Evolutionary conservation across 345 rosid species (phyloP), one percentile per base, ranked within the genome.

Genomic region (Populus euphratica): DNA sequence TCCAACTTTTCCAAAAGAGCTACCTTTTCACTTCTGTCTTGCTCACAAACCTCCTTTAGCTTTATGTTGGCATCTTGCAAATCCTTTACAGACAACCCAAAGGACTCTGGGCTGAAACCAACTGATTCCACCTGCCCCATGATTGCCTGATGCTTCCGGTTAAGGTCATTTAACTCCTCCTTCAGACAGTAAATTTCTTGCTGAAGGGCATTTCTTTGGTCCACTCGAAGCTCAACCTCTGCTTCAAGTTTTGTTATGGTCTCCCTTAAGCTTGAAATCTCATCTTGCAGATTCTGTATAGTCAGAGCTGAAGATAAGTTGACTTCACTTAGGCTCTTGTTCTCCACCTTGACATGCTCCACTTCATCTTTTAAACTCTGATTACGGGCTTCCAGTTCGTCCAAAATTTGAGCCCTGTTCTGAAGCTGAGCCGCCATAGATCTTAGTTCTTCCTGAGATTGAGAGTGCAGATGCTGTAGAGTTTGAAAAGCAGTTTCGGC

Each of bases 401-500:
- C 90, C 76, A 94, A 80, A 76, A 76, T 85, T 52, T 88, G 90
- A 79, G 86, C 73, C 82, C 89, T 87, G 70, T 78, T 88, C 79
- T 89, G 90, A 69, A 96, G 87, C 77, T 90, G 96, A 21, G 75
- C 77, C 27, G 86, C 91, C 79, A 92, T 85, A 81, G 93, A 84
- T 83, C 86, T 93, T 74, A 96, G 87, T 80, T 96, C 99, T 81
- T 93, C 98, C 87, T 91, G 98, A 80, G 99, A 93, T 74, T 92
- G 96, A 83, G 99, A 90, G 83, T 93, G 97, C 83, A 96, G 81
- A 80, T 93, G 92, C 80, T 92, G 99, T 84, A 96, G 80, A 64
- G 99, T 92, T 83, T 96, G 99, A 84, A 96, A 96, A 72, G 99
- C 98, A 12, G 99, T 96, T 81, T 96, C 99, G 69, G 99, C 99